These are phyloP conservation scores for Asterophora lycoperdoides DNA, from an alignment of 768 basidiomycete genomes.

Conservation along the genomic window DNA sequence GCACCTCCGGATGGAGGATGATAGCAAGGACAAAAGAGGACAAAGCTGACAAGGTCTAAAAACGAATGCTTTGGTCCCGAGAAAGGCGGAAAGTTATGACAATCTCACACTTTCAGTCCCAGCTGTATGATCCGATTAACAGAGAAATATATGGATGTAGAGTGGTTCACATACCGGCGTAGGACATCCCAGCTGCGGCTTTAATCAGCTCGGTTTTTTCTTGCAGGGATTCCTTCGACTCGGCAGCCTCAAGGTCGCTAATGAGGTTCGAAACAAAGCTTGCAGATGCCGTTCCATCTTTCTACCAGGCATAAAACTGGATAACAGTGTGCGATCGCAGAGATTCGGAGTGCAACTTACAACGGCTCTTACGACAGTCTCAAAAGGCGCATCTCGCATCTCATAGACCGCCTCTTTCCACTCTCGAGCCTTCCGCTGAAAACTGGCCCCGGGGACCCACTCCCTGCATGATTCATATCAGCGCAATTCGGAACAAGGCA, in stretches of 20 bases:
- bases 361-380: conserved; percentile 32
- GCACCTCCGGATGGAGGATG: conserved; percentile 31
- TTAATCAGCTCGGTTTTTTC: conserved; percentile 29
- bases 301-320: conserved; percentile 16
- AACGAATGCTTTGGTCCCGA: too few species aligned
- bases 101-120: conserved; percentile 39
- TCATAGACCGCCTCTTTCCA: conserved; percentile 45
- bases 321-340: not conserved
- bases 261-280: conserved; percentile 34
- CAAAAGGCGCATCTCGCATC: conserved; percentile 45
- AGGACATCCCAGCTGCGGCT: conserved; percentile 34
- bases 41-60: conserved; percentile 31
- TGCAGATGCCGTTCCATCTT: conserved; percentile 27
- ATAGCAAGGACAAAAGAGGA: conserved; percentile 34
- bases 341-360: conserved; percentile 22
- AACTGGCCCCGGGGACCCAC: conserved; percentile 50
- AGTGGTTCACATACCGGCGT: conserved; percentile 28
- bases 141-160: not conserved
- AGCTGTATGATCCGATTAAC: conserved; percentile 19
- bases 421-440: conserved; percentile 44
- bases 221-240: conserved; percentile 15
- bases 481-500: not conserved
- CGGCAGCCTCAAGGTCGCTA: conserved; percentile 17
- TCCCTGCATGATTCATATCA: conserved; percentile 20
- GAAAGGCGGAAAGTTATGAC: too few species aligned